These are phyloP conservation scores for Arachnomyces sp. DNA, from an alignment of 2,329 filamentous ascomycete species.

Conservation along the genomic window DNA sequence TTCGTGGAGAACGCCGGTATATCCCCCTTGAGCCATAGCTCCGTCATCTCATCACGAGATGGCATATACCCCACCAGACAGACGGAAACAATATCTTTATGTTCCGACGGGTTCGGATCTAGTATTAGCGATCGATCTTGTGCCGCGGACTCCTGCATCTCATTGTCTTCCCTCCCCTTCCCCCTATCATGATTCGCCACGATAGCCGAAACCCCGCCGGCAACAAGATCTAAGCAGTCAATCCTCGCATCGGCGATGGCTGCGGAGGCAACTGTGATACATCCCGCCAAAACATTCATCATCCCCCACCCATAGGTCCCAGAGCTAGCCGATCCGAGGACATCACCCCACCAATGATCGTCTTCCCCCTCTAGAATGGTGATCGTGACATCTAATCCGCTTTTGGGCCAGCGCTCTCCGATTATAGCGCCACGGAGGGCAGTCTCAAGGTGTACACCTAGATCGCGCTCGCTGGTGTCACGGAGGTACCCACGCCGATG, in stretches of 20 bases:
- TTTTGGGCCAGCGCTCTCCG: constrained; percentile 96
- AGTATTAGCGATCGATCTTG: constrained; percentile 43
- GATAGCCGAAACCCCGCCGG: constrained; percentile 80
- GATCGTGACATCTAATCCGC: constrained; percentile 87
- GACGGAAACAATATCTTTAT: constrained; percentile 67
- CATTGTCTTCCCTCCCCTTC: constrained; percentile 18
- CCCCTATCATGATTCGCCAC: constrained; percentile 39
- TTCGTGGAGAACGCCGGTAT: constrained; percentile 27
- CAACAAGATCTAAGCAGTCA: constrained; percentile 85
- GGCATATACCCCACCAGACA: constrained; percentile 89
- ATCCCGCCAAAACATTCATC: constrained; percentile 86
- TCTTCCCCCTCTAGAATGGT: constrained; percentile 92
- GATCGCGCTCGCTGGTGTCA: constrained; percentile 77
- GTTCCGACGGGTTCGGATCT: constrained; percentile 77
- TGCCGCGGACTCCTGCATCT: constrained; percentile 15
- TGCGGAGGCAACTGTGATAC: constrained; percentile 87
- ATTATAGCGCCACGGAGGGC: constrained; percentile 84
- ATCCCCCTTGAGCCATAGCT: constrained; percentile 86
- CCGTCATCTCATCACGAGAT: constrained; percentile 80
- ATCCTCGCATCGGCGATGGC: constrained; percentile 92
- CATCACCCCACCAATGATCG: constrained; percentile 59
- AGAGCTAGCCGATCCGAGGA: constrained; percentile 37
- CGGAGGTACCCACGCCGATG: constrained; percentile 77
- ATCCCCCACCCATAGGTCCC: constrained; percentile 60
- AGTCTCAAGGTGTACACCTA: constrained; percentile 85